Conservation (phyloP, 495 filamentous ascomycete genomes). For the Aspergillus homomorphus region DNA sequence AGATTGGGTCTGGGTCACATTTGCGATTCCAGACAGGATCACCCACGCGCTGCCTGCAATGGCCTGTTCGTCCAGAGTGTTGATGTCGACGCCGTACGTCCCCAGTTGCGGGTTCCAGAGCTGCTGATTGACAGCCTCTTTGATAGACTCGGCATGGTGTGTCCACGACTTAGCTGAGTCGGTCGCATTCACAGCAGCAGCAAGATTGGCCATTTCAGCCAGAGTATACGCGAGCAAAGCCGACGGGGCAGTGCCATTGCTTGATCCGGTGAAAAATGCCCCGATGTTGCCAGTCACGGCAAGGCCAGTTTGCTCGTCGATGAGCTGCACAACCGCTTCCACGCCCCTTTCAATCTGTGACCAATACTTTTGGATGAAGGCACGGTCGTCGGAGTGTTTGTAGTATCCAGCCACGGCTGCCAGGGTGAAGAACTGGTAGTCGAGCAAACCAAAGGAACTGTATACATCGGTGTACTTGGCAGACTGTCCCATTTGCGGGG, state of each 20-base stretch:
- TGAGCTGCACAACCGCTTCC: constrained; percentile 11
- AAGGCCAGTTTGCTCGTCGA: constrained; percentile 17
- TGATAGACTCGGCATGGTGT: not conserved
- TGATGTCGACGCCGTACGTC: not conserved
- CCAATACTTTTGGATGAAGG: constrained; percentile 11
- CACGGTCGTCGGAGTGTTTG: constrained; percentile 5
- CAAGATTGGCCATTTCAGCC: constrained; percentile 1
- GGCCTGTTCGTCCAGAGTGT: not conserved
- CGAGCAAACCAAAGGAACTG: constrained; percentile 12
- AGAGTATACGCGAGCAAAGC: constrained; percentile 10
- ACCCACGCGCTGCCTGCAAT: constrained; percentile 4
- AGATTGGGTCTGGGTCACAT: constrained; percentile 1
- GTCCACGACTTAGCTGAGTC: not conserved
- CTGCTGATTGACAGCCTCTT: constrained; percentile 4
- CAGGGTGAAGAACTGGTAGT: constrained; percentile 16
- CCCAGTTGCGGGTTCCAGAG: constrained; percentile 8
- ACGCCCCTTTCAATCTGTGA: constrained; percentile 5
- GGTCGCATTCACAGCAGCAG: not conserved
- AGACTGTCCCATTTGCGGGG: constrained; percentile 11
- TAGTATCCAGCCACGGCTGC: constrained; percentile 16
- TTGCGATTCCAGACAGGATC: constrained; percentile 2
- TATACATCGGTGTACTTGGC: constrained; percentile 13
- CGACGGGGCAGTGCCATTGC: constrained; percentile 8
- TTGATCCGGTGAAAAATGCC: constrained; percentile 5
- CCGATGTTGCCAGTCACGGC: constrained; percentile 11